Conservation (phyloP, 768 basidiomycete species). For the Thelephora ganbajun region DNA sequence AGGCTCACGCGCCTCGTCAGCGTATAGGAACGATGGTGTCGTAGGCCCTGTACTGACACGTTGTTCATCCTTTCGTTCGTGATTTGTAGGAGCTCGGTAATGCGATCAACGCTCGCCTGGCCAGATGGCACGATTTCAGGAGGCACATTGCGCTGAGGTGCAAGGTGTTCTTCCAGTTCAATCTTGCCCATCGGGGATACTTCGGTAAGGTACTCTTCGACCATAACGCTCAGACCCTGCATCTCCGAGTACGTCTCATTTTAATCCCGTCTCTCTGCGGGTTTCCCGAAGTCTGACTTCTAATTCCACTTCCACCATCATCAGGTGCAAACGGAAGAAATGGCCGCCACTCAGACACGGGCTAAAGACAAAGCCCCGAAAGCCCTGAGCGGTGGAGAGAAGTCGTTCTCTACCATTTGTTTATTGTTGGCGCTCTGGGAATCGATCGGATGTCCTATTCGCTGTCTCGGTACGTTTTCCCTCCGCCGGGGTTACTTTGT, state of each 20-base stretch:
- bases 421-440: constrained; percentile 93
- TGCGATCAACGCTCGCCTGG: constrained; percentile 50
- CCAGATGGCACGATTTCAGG: constrained; percentile 80
- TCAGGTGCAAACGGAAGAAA: constrained; percentile 77
- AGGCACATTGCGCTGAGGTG: constrained; percentile 79
- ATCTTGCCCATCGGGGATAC: constrained; percentile 79
- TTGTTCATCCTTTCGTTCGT: neutral
- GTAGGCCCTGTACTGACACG: neutral
- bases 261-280: too few species aligned
- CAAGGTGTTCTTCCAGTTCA: constrained; percentile 68
- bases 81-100: constrained; percentile 42
- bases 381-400: constrained; percentile 86
- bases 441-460: constrained; percentile 82
- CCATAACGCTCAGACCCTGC: constrained; percentile 48
- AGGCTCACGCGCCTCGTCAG: too few species aligned
- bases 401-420: constrained; percentile 94
- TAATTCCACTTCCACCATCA: neutral
- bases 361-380: constrained; percentile 69
- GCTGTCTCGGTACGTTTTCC: constrained; percentile 61
- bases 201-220: constrained; percentile 83
- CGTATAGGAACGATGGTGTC: too few species aligned
- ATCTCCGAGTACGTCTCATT: constrained; percentile 44
- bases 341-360: constrained; percentile 41
- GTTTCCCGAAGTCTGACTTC: neutral
- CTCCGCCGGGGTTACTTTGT: too few species aligned